These are phyloP conservation scores for Leavenworthia alabamica DNA, from an alignment of 345 rosid species.

Conservation along the genomic window DNA sequence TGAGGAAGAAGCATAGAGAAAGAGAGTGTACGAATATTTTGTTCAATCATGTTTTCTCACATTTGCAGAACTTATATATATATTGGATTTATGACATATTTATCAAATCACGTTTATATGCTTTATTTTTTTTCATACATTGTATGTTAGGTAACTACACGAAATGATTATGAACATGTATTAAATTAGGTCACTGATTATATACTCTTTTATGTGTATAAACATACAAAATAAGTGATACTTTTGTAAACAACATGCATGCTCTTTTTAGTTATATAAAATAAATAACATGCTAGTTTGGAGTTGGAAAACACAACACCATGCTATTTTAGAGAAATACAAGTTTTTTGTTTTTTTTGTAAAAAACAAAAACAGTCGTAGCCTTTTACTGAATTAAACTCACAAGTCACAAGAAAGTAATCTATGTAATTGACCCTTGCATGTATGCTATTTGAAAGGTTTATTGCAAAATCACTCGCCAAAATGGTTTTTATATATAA, in stretches of 20 bases:
- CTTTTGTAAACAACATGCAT: not conserved
- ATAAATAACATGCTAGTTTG: not conserved
- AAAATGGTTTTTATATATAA: not conserved
- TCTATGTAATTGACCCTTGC: not conserved
- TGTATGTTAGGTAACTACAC: not conserved
- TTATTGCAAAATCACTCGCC: not conserved
- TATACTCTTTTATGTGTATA: not conserved
- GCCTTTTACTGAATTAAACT: not conserved
- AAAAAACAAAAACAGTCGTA: not conserved
- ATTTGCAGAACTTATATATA: not conserved
- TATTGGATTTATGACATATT: not conserved
- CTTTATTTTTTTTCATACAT: not conserved
- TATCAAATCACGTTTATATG: not conserved
- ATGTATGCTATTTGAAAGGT: not conserved
- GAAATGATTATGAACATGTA: not conserved
- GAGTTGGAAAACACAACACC: not conserved
- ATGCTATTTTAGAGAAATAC: not conserved
- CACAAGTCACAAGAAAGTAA: not conserved
- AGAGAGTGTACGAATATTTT: not conserved
- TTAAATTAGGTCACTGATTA: not conserved
- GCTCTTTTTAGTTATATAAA: not conserved
- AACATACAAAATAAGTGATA: not conserved
- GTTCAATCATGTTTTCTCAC: conserved; percentile 4
- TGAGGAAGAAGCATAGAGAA: no score
- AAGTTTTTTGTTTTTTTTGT: not conserved